Base-by-base conservation (phyloP, 179 eudicot species). In the Heliamphora pulchella region DNA sequence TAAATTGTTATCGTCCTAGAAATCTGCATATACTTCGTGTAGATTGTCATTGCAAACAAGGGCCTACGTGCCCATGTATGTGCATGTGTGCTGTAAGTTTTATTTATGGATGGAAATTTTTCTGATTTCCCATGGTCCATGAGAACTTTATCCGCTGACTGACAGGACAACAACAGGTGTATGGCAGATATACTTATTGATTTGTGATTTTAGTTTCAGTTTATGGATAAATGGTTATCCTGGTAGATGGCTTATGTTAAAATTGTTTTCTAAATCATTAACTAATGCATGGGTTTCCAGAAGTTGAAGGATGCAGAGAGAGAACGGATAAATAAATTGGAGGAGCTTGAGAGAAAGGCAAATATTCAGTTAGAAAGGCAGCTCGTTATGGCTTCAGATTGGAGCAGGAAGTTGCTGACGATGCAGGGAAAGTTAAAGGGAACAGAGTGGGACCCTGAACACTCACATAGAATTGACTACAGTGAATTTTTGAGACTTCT, bases 331-430 rank as follows among this genome's bases (percentile, higher is more conserved):
- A 87, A 89, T 84, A 88, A 89, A 81, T 86, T 86, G 81, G 97
- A 94, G 84, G 98, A 92, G 81, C 84, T 94, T 79, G 98, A 93
- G 75, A 86, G 86, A 63, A 89, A 88, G 82, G 98, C 97, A 77
- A 89, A 91, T 83, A 78, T 90, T 68, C 98, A 94, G 84, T 78
- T 94, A 65, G 98, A 94, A 84, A 92, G 98, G 89, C 96, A 94
- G 83, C 87, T 94, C 57, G 91, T 93, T 11, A 87, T 94, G 98
- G 93, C 97, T 47, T 92, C 98, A 61, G 93, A 94, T 67, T 94
- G 98, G 98, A 94, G 98, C 84, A 87, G 97, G 81, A 80, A 72
- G n/a, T 86, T 94, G 83, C 84, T 92, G 85, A 88, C 91, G 20
- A 58, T 89, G 89, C 92, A 86, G 57, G 96, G 97, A 74, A 91